Base-by-base conservation (phyloP, 129 eudicot species). In the Saposhnikovia divaricata region DNA sequence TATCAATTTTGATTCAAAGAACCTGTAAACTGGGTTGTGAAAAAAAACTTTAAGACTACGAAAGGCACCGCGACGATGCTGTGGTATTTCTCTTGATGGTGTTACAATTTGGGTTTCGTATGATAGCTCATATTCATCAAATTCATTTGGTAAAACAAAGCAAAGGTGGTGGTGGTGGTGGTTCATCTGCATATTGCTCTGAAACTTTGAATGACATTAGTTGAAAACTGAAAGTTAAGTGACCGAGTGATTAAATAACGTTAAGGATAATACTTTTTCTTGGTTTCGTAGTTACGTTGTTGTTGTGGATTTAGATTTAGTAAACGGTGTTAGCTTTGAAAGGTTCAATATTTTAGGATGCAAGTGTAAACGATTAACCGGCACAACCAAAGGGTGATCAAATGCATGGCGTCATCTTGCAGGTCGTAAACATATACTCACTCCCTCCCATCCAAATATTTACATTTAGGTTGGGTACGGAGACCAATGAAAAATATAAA, bases 101-200 rank as follows among this genome's bases (percentile, higher is more conserved):
- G 83, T 57, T 0, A 12, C 46, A 53, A n/a, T 72, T 79, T 69
- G 85, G 15, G 78, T 63, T 70, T 46, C 55, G 7, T 74, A 81
- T 37, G 42, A 37, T 28, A 27, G 40, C 59, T 87, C 89, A 42
- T 78, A 53, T 15, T 78, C 87, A 12, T 88, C 89, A 39, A 50
- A 72, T 18, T 89, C 91, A 13, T 84, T 47, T 34, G 96, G 96
- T 40, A 90, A 79, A 38, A 90, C 76, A 86, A 80, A 87, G 72
- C 93, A 89, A 57, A 87, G 77, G 69, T 39, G 66, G 31, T 7
- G 77, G 69, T 39, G 66, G 31, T 7, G 31, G 31, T 10, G 69
- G 44, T 10, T 61, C 69, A 61, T 68, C 73, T 31, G 75, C 45
- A 70, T 70, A 16, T 37, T 71, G 25, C 13, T 71, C 45, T 39